These are phyloP conservation scores for Citrus inodora DNA, from an alignment of 345 rosid species.

Conservation along the genomic window DNA sequence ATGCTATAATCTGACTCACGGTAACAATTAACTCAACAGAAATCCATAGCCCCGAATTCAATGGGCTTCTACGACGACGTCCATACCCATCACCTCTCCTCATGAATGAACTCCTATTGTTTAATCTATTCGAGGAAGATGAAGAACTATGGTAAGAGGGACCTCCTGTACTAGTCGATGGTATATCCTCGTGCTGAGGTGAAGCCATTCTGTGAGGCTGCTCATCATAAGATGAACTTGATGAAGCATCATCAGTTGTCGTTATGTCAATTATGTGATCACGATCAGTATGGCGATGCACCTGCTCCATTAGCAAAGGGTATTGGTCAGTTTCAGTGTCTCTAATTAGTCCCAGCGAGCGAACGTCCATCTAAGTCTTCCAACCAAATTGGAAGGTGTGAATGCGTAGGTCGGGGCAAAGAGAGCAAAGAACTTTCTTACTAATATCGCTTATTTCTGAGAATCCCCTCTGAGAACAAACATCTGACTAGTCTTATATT, in stretches of 20 bases:
- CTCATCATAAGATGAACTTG: constrained; percentile 43
- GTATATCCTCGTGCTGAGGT: constrained; percentile 31
- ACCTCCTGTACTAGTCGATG: constrained; percentile 22
- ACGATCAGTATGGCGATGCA: constrained; percentile 25
- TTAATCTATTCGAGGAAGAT: constrained; percentile 33
- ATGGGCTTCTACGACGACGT: constrained; percentile 59
- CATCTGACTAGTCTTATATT: background rate
- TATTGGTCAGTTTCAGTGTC: constrained; percentile 38
- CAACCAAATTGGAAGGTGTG: constrained; percentile 18
- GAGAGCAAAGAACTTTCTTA: constrained; percentile 4
- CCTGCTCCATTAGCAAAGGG: constrained; percentile 67
- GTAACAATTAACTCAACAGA: constrained; percentile 70
- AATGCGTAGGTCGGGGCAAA: constrained; percentile 20
- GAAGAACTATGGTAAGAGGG: constrained; percentile 30
- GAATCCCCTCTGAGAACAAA: constrained; percentile 1
- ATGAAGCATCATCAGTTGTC: constrained; percentile 40
- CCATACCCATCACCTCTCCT: constrained; percentile 55
- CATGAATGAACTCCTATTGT: constrained; percentile 34
- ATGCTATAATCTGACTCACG: constrained; percentile 72
- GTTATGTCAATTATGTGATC: constrained; percentile 63
- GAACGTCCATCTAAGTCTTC: constrained; percentile 56
- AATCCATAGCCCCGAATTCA: constrained; percentile 84
- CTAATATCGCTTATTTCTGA: background rate
- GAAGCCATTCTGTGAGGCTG: constrained; percentile 25
- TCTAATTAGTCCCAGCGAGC: constrained; percentile 37